Evolutionary conservation across 495 filamentous ascomycete genomes (phyloP), one percentile per base, ranked within the genome.

Genomic region (Staphylotrichum longicolle): DNA sequence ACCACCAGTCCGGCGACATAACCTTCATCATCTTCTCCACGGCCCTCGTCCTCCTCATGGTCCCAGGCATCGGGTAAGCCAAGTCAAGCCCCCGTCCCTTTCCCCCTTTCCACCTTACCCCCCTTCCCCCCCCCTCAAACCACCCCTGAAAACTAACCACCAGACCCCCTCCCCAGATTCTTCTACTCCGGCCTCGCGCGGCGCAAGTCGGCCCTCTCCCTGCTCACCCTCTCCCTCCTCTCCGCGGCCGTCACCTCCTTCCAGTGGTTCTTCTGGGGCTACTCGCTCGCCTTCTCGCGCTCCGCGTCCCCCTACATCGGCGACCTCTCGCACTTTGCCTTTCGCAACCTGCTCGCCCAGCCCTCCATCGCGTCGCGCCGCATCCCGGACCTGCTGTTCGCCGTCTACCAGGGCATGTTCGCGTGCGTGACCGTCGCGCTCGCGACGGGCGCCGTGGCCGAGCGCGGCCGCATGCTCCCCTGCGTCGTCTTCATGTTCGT

Each of bases 221-320:
- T 98, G 65, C 91, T 98, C 75, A 96, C 91, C 91, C 86, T 97
- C 15, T 92, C 92, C 15, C 80, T 98, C 71, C 96, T 97, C 88
- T 87, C 92, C 12, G 86, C 88, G 15, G 91, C 89, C 15, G 87
- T 98, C 51, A 86, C 91, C 10, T 88, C 86, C 33, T 96, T 98
- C 78, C 93, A 98, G 75, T 98, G 94, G 93, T 98, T 98, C 81
- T 96, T 98, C 82, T 98, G 93, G 94, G 94, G 94, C 45, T 98
- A 93, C 73, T 96, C 91, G 3, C 80, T 98, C 39, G 84, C 93
- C 48, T 98, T 97, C 79, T 95, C 91, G 33, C 91, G 96, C 73
- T 79, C 83, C 8, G 91, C 89, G 11, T 88, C 89, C 57, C 83
- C 77, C 52, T 98, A 82, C 76, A 91, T 98, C 65, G 94, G 94